phyloP scores from a whole-genome alignment of 495 filamentous ascomycete species.

The Amorphotheca resinae region DNA sequence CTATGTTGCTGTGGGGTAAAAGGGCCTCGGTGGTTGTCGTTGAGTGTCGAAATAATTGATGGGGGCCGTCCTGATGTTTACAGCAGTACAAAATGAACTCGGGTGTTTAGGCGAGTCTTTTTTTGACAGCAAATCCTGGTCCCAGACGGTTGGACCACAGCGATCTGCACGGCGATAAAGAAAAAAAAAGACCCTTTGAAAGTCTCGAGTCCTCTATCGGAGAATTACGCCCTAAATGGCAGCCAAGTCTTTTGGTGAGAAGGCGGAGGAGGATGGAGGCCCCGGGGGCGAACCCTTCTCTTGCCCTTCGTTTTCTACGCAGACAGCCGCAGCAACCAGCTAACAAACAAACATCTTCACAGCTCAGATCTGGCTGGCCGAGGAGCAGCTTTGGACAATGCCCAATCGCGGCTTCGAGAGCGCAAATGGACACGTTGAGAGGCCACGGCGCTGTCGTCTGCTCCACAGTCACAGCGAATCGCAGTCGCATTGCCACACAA shows the following conservation, averaged over 20 bases:
- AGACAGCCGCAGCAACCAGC: background rate
- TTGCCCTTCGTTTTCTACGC: background rate
- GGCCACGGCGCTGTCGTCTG: constrained; percentile 4
- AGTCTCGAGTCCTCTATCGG: background rate
- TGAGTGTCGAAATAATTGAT: background rate
- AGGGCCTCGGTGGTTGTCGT: background rate
- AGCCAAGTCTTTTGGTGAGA: constrained; percentile 5
- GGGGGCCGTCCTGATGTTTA: constrained; percentile 1
- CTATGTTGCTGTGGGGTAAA: background rate
- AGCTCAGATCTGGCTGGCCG: too few species aligned
- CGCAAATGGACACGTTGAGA: constrained; percentile 11
- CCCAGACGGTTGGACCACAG: background rate
- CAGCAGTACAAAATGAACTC: background rate
- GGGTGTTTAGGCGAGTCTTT: background rate
- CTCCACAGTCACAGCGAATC: constrained; percentile 5
- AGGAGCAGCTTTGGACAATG: too few species aligned
- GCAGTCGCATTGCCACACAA: background rate
- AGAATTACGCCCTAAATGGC: background rate
- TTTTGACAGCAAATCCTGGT: background rate
- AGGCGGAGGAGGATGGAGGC: constrained; percentile 2
- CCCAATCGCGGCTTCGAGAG: constrained; percentile 8
- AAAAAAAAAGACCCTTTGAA: background rate
- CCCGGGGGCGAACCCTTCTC: background rate
- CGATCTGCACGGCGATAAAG: constrained; percentile 11
- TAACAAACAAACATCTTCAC: too few species aligned